Evolutionary conservation across 495 filamentous ascomycete genomes (phyloP).

Genomic region (Penicillium odoratum): DNA sequence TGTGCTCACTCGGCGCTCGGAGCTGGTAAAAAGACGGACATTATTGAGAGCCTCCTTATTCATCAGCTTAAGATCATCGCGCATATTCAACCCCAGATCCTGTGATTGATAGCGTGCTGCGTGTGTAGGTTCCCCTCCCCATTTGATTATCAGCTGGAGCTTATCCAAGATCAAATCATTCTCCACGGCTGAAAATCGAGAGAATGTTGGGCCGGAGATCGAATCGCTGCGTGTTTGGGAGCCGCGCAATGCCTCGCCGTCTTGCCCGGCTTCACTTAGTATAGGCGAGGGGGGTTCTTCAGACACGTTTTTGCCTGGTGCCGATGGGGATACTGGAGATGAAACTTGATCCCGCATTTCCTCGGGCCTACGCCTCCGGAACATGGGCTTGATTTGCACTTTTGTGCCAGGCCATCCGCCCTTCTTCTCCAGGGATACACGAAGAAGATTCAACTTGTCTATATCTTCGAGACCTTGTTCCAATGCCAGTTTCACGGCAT

Average conservation of each 20-base stretch:
- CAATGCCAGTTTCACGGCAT: constrained; percentile 79
- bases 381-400: constrained; percentile 99
- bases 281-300: constrained; percentile 28
- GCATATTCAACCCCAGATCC: constrained; percentile 91
- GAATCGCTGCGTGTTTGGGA: constrained; percentile 73
- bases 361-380: constrained; percentile 73
- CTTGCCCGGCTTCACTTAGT: constrained; percentile 16
- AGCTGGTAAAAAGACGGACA: constrained; percentile 90
- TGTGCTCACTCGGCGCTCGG: constrained; percentile 88
- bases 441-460: constrained; percentile 78
- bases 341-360: constrained; percentile 40
- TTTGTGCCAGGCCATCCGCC: constrained; percentile 93
- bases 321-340: constrained; percentile 5
- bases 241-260: constrained; percentile 30
- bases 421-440: constrained; percentile 86
- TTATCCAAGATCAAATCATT: constrained; percentile 91
- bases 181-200: constrained; percentile 83
- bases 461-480: constrained; percentile 77
- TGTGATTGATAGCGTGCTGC: constrained; percentile 94
- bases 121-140: constrained; percentile 98
- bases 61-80: constrained; percentile 91
- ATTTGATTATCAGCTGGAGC: constrained; percentile 96
- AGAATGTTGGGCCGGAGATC: constrained; percentile 81
- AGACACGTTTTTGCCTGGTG: constrained; percentile 10
- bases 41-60: constrained; percentile 88